Evolutionary conservation across 768 basidiomycete species (phyloP).

Genomic region (Rhizopogon sp.): DNA sequence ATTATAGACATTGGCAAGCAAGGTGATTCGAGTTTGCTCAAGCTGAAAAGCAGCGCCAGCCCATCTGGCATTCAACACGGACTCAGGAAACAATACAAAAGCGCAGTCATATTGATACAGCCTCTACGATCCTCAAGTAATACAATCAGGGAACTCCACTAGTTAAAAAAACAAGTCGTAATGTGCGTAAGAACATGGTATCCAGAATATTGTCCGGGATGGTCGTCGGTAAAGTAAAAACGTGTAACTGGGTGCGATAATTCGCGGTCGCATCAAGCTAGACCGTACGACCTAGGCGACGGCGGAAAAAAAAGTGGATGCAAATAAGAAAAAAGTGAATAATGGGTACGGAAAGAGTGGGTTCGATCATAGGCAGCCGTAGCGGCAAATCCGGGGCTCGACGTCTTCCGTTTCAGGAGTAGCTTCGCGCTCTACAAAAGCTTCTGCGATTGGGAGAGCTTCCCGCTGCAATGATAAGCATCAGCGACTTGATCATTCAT

Average conservation of each 20-base stretch:
- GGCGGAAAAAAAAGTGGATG: neutral
- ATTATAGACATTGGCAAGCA: no score
- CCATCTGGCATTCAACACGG: no score
- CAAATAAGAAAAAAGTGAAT: neutral
- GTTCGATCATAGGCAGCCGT: conserved; percentile 9
- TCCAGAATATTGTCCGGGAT: conserved; percentile 4
- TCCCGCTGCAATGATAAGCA: conserved; percentile 2
- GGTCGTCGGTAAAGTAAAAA: neutral
- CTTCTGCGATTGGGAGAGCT: conserved; percentile 8
- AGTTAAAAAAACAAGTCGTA: neutral
- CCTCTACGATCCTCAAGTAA: conserved; percentile 13
- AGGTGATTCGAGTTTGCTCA: no score
- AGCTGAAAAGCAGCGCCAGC: no score
- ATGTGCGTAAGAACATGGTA: neutral
- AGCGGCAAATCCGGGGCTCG: conserved; percentile 10
- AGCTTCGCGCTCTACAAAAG: conserved; percentile 7
- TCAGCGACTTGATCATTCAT: neutral
- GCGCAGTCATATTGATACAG: conserved; percentile 17
- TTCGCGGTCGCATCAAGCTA: neutral
- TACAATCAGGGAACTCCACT: conserved; percentile 10
- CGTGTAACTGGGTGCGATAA: neutral
- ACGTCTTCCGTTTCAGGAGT: conserved; percentile 12
- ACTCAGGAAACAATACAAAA: neutral
- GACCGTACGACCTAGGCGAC: neutral
- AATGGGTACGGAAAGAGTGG: neutral